Base-by-base conservation (phyloP, 2,329 filamentous ascomycete genomes). In the Sporothrix luriei region DNA sequence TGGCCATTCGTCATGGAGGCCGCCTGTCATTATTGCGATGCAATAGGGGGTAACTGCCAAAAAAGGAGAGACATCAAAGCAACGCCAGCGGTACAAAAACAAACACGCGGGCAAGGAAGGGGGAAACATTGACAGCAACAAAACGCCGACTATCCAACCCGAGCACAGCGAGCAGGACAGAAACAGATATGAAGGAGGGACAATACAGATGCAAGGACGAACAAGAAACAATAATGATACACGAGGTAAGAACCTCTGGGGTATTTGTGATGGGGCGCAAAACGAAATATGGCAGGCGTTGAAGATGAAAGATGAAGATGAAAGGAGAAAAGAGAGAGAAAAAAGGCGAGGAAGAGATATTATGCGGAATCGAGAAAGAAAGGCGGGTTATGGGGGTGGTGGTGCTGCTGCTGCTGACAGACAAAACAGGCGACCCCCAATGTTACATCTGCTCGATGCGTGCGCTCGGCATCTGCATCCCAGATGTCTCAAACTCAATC, bases 381-480 rank as follows among this genome's bases (percentile, higher is more conserved):
- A 52, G 61, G 16, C 64, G 33, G n/a, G n/a, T 5, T 7, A 33
- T 33, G 14, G 33, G 49, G 7, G 9, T 29, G 26, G 9, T 38
- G 19, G 24, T n/a, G 43, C 14, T 21, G 13, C n/a, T 16, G 6
- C 3, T 11, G 24, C 19, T 62, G 2, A 40, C 26, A 40, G 29
- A 24, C 48, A 46, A 52, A n/a, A n/a, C n/a, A n/a, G n/a, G n/a
- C n/a, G n/a, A n/a, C n/a, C n/a, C n/a, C n/a, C n/a, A n/a, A n/a
- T n/a, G n/a, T n/a, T 26, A 88, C 79, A 89, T 80, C 71, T 79
- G 84, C 73, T 87, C 85, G 72, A 89, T 83, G 66, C 87, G 80
- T 54, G 82, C 84, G 75, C 85, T 88, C 13, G 87, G 87, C 77
- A 89, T 81, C 77, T 87, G 86, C 79, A 88, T 83, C 11, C 83